Conservation (phyloP, 2,329 filamentous ascomycete genomes). For the Epichloe amarillans region DNA sequence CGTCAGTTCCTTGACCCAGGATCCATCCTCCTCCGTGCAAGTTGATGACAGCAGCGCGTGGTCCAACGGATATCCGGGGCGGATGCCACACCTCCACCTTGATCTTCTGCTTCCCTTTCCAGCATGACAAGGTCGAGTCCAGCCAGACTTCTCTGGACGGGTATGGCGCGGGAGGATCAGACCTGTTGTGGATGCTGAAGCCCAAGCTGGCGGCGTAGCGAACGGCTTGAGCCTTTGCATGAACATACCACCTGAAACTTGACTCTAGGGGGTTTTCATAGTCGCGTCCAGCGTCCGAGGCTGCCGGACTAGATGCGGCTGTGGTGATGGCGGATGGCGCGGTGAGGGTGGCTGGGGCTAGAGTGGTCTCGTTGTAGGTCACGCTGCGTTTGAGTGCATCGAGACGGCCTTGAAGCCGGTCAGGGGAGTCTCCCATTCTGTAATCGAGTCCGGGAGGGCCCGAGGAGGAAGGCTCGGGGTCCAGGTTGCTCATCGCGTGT, state of each 20-base stretch:
- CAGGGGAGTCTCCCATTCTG: not conserved
- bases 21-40: constrained; percentile 58
- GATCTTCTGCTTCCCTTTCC: constrained; percentile 25
- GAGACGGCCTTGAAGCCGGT: constrained; percentile 1
- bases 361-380: constrained; percentile 1
- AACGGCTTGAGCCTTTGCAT: constrained; percentile 28
- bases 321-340: constrained; percentile 10
- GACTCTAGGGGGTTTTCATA: constrained; percentile 32
- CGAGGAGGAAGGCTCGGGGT: not conserved
- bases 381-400: constrained; percentile 7
- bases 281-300: constrained; percentile 20
- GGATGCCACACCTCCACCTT: constrained; percentile 35
- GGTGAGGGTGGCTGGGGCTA: constrained; percentile 1
- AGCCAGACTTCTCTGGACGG: constrained; percentile 27
- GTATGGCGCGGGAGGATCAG: constrained; percentile 25
- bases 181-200: constrained; percentile 29
- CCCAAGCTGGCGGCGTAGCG: constrained; percentile 30
- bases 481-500: not conserved
- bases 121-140: constrained; percentile 27
- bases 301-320: constrained; percentile 16
- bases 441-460: not conserved
- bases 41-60: constrained; percentile 45
- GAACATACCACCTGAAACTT: constrained; percentile 30
- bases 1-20: constrained; percentile 48
- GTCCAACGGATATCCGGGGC: constrained; percentile 18